Conservation (phyloP, 768 basidiomycete species). For the Pleurotus tuoliensis region DNA sequence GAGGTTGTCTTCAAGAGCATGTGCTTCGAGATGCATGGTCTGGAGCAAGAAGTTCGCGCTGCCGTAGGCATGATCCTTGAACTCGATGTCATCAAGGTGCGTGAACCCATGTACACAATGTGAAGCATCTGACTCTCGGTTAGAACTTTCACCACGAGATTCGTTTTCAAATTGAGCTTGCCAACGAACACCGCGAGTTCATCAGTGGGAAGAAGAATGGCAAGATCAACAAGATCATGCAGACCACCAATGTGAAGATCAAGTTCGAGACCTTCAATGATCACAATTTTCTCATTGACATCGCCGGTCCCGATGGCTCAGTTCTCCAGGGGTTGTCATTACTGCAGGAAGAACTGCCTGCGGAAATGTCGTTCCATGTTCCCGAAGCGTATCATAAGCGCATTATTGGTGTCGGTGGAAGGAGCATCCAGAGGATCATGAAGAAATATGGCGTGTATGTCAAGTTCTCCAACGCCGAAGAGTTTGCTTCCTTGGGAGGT, state of each 20-base stretch:
- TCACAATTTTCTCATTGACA: conserved; percentile 91
- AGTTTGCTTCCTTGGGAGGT: conserved; percentile 91
- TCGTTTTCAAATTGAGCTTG: conserved; percentile 95
- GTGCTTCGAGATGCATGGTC: conserved; percentile 95
- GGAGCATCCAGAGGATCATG: conserved; percentile 99
- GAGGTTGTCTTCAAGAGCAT: conserved; percentile 97
- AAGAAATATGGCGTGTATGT: conserved; percentile 99
- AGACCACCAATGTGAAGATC: conserved; percentile 94
- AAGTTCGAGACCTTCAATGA: conserved; percentile 99
- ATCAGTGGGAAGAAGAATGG: conserved; percentile 99
- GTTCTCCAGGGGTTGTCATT: conserved; percentile 85
- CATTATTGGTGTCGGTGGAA: conserved; percentile 96
- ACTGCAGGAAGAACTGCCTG: conserved; percentile 95
- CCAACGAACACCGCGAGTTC: conserved; percentile 97
- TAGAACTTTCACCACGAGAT: conserved; percentile 96
- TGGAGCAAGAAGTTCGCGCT: conserved; percentile 85
- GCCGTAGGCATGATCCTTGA: conserved; percentile 87
- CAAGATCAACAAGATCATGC: conserved; percentile 99
- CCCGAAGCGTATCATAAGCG: conserved; percentile 98
- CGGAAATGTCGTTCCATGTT: conserved; percentile 98
- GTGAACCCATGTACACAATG: conserved; percentile 9
- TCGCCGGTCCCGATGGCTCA: conserved; percentile 79
- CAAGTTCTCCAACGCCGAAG: conserved; percentile 97
- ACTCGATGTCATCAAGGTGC: conserved; percentile 86
- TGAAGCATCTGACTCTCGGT: not conserved